Conservation (phyloP, 2,329 filamentous ascomycete genomes). For the Cytospora schulzeri region DNA sequence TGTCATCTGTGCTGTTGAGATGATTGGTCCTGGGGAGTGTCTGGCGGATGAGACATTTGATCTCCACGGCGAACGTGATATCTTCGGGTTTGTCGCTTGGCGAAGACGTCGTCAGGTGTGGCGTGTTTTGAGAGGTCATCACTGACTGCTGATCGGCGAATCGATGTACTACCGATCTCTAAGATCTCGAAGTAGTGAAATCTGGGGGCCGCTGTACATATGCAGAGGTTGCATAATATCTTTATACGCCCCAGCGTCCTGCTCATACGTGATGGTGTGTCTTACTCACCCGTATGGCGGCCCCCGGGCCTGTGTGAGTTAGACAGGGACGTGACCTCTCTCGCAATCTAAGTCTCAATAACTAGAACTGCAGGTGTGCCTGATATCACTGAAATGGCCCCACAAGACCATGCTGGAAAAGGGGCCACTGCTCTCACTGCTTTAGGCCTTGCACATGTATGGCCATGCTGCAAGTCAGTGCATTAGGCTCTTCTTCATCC, state of each 20-base stretch:
- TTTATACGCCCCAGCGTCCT: neutral
- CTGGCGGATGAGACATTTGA: conserved; percentile 22
- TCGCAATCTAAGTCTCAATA: neutral
- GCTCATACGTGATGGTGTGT: neutral
- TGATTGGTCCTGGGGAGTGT: neutral
- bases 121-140: conserved; percentile 4
- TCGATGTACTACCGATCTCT: neutral
- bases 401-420: neutral
- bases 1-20: neutral
- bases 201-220: neutral
- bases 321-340: neutral
- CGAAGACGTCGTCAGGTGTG: conserved; percentile 8
- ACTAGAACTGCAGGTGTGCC: neutral
- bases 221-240: neutral
- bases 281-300: neutral
- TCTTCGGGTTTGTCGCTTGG: conserved; percentile 17
- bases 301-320: neutral
- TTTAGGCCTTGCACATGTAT: neutral
- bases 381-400: neutral
- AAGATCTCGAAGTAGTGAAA: neutral
- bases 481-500: neutral
- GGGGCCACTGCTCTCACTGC: neutral
- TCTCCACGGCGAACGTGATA: conserved; percentile 26
- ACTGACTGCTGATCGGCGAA: neutral
- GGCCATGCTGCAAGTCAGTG: conserved; percentile 7